Evolutionary conservation across 2,329 filamentous ascomycete species (phyloP), one percentile per base, ranked within the genome.

Genomic region (Curvularia sp.): DNA sequence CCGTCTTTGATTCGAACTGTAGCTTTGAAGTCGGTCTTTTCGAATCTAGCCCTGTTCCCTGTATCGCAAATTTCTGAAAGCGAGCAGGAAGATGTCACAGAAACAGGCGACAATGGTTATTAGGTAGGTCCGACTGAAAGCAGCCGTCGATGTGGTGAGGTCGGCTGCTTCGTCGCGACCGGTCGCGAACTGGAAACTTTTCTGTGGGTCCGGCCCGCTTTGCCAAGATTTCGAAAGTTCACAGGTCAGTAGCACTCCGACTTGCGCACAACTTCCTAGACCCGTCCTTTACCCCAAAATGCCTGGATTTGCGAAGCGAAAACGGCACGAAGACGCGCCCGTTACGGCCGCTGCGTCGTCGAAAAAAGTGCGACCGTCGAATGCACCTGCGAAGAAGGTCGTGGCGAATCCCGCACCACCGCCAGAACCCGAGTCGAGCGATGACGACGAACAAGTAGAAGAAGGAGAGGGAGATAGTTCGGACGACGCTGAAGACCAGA

Each of bases 301-400:
- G 79, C 72, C 77, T 32, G 66, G 73, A 1, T 52, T 78, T 23
- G 81, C 81, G 65, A 79, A 80, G 66, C 71, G 79, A 57, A 81
- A 80, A 69, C 67, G 80, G 12, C 66, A 72, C 49, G 59, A 49
- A 6, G 53, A 27, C 7, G 52, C 63, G 49, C 18, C 52, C 3
- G 55, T 34, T 7, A 45, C 53, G 10, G 42, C 53, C 10, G 43
- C 56, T 4, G 47, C 54, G 2, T 69, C 62, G 36, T 27, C 49
- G 15, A 71, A 68, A 25, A 42, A 57, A n/a, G 55, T 55, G 4
- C 69, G 69, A 25, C 49, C 58, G 21, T 49, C 65, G 19, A 72
- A 67, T 55, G 57, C 61, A 13, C 39, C 45, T 2, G 51, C 61
- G 15, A 60, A 67, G 43, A 66, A 64, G 39, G 43, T 55, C 30